phyloP scores from a whole-genome alignment of 1,284 basidiomycete genomes.

The Peniophora sp. region DNA sequence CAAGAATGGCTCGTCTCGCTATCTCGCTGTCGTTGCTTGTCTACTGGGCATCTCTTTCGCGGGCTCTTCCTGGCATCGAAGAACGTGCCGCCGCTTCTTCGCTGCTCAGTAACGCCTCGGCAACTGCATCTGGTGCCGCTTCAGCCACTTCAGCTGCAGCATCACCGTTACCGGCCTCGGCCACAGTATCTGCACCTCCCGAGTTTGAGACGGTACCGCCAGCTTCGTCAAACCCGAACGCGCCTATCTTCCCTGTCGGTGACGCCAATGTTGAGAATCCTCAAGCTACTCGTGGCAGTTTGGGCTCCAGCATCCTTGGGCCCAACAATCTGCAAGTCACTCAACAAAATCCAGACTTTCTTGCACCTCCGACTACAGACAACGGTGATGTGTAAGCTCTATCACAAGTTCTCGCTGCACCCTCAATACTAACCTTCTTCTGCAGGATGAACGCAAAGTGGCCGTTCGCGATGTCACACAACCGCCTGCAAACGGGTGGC shows the following conservation, averaged over 20 bases:
- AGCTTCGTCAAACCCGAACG: slow-evolving; percentile 47
- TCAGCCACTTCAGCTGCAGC: background rate
- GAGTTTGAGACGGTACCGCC: slow-evolving; percentile 30
- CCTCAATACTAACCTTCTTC: slow-evolving; percentile 1
- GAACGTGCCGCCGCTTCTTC: no score
- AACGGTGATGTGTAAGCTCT: slow-evolving; percentile 44
- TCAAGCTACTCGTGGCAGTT: slow-evolving; percentile 29
- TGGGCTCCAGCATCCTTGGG: slow-evolving; percentile 50
- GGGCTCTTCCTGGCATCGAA: no score
- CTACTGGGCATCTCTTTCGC: no score
- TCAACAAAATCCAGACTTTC: slow-evolving; percentile 50
- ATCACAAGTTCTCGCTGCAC: background rate
- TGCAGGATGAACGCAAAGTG: slow-evolving; percentile 57
- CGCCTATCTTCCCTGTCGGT: slow-evolving; percentile 29
- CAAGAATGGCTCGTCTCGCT: no score
- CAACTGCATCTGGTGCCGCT: background rate
- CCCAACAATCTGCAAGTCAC: slow-evolving; percentile 48
- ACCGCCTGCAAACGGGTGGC: slow-evolving; percentile 61
- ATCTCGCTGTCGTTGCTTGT: no score
- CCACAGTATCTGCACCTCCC: background rate
- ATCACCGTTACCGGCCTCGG: background rate
- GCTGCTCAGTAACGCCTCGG: no score
- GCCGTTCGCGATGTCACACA: slow-evolving; percentile 64
- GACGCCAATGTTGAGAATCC: slow-evolving; percentile 16
- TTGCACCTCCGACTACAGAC: slow-evolving; percentile 64